phyloP scores from a whole-genome alignment of 129 eudicot species.

The Scalesia atractyloides region DNA sequence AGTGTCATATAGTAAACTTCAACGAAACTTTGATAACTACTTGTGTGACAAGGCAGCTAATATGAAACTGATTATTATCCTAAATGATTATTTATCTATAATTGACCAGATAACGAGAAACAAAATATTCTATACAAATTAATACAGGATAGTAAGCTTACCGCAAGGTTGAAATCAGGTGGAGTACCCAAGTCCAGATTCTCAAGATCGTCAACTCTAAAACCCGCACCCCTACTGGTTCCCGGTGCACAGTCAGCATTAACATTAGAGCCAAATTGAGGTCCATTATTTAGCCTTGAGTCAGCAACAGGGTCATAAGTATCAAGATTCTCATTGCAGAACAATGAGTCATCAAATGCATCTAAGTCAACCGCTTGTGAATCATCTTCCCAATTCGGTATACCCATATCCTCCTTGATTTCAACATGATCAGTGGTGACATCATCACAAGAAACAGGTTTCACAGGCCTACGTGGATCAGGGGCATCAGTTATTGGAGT shows the following conservation, averaged over 20 bases:
- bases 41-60: constrained; percentile 6
- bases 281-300: constrained; percentile 28
- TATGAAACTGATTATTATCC: not conserved
- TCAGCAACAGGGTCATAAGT: constrained; percentile 31
- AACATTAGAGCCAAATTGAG: constrained; percentile 23
- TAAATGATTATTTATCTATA: not conserved
- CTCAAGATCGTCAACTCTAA: constrained; percentile 59
- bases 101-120: not conserved
- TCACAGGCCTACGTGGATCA: constrained; percentile 57
- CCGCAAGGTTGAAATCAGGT: constrained; percentile 66
- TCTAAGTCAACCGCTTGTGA: constrained; percentile 47
- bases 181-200: constrained; percentile 72
- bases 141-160: constrained; percentile 36
- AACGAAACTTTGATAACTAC: not conserved
- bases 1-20: not conserved
- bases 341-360: constrained; percentile 40
- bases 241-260: constrained; percentile 18
- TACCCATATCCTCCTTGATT: constrained; percentile 30
- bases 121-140: not conserved
- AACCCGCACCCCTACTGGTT: constrained; percentile 29
- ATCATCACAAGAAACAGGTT: constrained; percentile 45
- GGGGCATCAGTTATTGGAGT: constrained; percentile 71
- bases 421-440: constrained; percentile 27
- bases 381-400: constrained; percentile 49
- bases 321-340: constrained; percentile 59